Evolutionary conservation across 139 green algal genomes (phyloP).

Genomic region (Pseudopediastrum boryanum): DNA sequence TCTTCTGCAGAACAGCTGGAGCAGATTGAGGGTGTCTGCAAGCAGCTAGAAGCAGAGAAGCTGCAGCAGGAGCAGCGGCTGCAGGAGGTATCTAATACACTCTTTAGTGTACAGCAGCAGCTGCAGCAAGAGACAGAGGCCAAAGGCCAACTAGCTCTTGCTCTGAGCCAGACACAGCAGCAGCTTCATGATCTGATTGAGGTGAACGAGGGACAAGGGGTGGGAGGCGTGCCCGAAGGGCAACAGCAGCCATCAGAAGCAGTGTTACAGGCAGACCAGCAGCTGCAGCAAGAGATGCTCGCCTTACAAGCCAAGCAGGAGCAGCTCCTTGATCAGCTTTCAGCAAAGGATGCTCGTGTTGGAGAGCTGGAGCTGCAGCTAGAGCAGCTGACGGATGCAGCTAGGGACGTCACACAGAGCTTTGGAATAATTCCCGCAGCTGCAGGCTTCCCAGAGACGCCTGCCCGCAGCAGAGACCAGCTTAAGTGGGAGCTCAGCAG

Average conservation of each 20-base stretch:
- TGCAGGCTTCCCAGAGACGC: slow-evolving; percentile 23
- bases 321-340: neutral
- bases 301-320: neutral
- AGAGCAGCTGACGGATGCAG: slow-evolving; percentile 1
- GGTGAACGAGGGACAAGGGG: too few relatives aligned
- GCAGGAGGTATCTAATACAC: slow-evolving; percentile 6
- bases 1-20: slow-evolving; percentile 13
- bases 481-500: slow-evolving; percentile 36
- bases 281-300: slow-evolving; percentile 22
- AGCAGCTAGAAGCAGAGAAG: neutral
- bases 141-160: neutral
- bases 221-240: too few relatives aligned
- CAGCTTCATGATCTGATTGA: too few relatives aligned
- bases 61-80: slow-evolving; percentile 25
- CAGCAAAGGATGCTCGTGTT: neutral
- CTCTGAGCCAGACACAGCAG: neutral
- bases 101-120: neutral
- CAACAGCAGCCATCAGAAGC: neutral
- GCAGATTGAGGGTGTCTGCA: neutral
- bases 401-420: too few relatives aligned
- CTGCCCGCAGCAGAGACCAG: slow-evolving; percentile 36
- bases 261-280: neutral
- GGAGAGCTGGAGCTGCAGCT: slow-evolving; percentile 13
- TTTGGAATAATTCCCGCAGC: too few relatives aligned
- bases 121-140: neutral